Conservation (phyloP, 192 early-diverging fungal species). For the Podila horticola region DNA sequence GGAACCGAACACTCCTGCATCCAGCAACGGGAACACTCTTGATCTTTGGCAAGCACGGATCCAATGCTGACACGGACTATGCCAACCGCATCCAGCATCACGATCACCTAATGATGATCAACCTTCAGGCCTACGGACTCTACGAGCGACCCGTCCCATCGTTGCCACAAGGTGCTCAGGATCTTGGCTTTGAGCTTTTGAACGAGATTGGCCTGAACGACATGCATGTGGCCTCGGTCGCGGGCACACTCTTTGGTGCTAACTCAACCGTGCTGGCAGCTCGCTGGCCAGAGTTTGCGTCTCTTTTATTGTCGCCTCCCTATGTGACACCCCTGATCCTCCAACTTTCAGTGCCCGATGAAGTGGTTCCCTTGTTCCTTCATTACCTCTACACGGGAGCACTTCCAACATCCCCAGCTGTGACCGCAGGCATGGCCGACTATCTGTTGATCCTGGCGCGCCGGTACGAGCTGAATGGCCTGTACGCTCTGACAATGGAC, state of each 20-base stretch:
- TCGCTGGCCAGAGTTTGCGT: conserved; percentile 21
- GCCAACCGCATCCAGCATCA: conserved; percentile 18
- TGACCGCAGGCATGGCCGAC: conserved; percentile 18
- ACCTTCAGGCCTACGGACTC: conserved; percentile 15
- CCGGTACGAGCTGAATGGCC: conserved; percentile 13
- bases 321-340: conserved; percentile 24
- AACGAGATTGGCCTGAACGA: background rate
- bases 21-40: conserved; percentile 17
- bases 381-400: conserved; percentile 21
- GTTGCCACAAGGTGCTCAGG: conserved; percentile 9
- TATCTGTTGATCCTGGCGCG: conserved; percentile 17
- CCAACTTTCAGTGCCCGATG: conserved; percentile 12
- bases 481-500: conserved; percentile 21
- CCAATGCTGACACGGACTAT: conserved; percentile 12
- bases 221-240: conserved; percentile 10
- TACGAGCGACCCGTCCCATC: conserved; percentile 22
- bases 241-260: conserved; percentile 14
- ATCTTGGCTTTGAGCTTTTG: conserved; percentile 10
- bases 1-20: conserved; percentile 16
- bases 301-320: conserved; percentile 13
- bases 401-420: background rate
- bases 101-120: conserved; percentile 18
- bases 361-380: conserved; percentile 11
- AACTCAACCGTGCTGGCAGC: conserved; percentile 15
- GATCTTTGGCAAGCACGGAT: conserved; percentile 12